phyloP scores from a whole-genome alignment of 2,329 filamentous ascomycete genomes.

The Tricladium varicosporioides region DNA sequence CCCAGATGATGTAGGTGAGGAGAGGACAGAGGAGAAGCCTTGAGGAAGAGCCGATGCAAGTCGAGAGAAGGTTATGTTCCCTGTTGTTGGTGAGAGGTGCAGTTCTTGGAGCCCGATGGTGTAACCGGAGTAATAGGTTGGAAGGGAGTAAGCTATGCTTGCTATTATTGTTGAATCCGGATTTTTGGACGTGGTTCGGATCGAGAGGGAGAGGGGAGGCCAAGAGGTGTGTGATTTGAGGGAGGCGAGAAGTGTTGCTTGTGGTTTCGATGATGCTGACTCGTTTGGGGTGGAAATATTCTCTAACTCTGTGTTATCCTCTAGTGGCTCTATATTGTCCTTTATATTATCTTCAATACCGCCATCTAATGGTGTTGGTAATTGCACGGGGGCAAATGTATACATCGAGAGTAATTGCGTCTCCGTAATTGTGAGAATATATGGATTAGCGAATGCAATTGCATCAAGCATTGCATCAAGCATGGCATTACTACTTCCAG shows the following conservation, averaged over 20 bases:
- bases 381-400: conserved; percentile 48
- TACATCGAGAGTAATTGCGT: conserved; percentile 76
- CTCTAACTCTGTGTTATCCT: background rate
- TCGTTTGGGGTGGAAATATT: background rate
- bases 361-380: conserved; percentile 5
- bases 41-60: conserved; percentile 49
- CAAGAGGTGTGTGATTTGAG: conserved; percentile 78
- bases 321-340: background rate
- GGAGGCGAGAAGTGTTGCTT: conserved; percentile 62
- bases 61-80: conserved; percentile 43
- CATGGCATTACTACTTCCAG: conserved; percentile 34
- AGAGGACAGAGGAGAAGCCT: conserved; percentile 40
- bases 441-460: conserved; percentile 71
- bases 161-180: conserved; percentile 59
- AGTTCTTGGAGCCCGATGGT: conserved; percentile 91
- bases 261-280: background rate
- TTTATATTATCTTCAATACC: conserved; percentile 1
- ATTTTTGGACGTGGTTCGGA: conserved; percentile 57
- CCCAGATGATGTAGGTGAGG: conserved; percentile 8
- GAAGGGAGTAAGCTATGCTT: conserved; percentile 83
- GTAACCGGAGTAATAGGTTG: conserved; percentile 76
- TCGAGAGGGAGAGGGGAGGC: conserved; percentile 76
- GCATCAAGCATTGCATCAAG: conserved; percentile 64
- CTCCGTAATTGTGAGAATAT: conserved; percentile 74
- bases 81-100: conserved; percentile 47